Evolutionary conservation across 139 green algal species (phyloP), one percentile per base, ranked within the genome.

Genomic region (Tetradesmus lagerheimii): DNA sequence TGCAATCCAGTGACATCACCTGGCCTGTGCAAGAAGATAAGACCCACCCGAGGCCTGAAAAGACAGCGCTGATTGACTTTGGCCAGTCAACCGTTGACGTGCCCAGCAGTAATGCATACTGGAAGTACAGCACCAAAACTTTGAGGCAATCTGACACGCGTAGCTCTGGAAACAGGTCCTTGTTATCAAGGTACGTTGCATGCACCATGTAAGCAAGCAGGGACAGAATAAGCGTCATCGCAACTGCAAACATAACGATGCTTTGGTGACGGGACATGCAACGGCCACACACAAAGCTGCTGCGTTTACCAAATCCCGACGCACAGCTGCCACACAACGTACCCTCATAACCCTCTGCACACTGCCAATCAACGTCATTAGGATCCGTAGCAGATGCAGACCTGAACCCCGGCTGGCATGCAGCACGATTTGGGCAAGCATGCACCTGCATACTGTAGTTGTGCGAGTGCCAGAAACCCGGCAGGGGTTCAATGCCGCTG

Each of bases 91-190:
- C 81, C 3, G 16, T 74, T 14, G 29, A 27, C 3, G 47, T 41
- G 31, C 81, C 47, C 20, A 87, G 34, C 12, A 87, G 31, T 15
- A 76, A 11, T 37, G 57, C 23, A 23, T 77, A 77, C 47, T 87
- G 45, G 9, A 87, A 16, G 47, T 77, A 87, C n/a, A 87, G 81
- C 31, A 87, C 50, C 6, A 87, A 3, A 3, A 75, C 45, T n/a
- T 87, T 87, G 31, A 87, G 45, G n/a, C 20, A 25, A 41, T 87
- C 81, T 45, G 81, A 87, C 47, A 87, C 81, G 15, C 81, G 47
- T n/a, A 76, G 31, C 81, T 75, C 47, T 27, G 31, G 27, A 4
- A 25, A 35, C 50, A n/a, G 27, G 6, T 77, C 47, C 15, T 27
- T 25, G 50, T 87, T 87, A 18, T 87, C 81, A 16, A 74, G 1